Evolutionary conservation across 1,139 yeast species (phyloP).

Genomic region (Taphrina communis): DNA sequence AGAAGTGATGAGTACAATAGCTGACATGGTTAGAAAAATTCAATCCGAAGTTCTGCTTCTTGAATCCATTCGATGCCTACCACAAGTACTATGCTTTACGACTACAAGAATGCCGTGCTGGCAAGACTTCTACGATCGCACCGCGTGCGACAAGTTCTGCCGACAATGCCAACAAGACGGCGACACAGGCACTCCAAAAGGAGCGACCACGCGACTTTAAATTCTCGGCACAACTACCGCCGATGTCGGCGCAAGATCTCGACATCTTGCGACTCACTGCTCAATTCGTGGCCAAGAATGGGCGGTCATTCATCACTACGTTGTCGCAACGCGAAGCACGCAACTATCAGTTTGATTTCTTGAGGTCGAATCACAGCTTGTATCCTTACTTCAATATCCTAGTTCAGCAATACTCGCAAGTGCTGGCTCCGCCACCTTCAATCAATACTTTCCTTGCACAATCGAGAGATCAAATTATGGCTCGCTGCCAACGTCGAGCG

Average conservation of each 20-base stretch:
- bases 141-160: conserved; percentile 34
- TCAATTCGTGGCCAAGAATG: conserved; percentile 64
- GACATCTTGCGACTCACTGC: conserved; percentile 78
- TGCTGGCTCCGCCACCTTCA: conserved; percentile 51
- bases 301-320: conserved; percentile 56
- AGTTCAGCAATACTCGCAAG: conserved; percentile 62
- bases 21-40: conserved; percentile 52
- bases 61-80: conserved; percentile 62
- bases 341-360: conserved; percentile 70
- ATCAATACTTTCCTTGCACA: conserved; percentile 46
- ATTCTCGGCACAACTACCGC: conserved; percentile 60
- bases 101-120: conserved; percentile 48
- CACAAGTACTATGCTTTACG: conserved; percentile 63
- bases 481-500: conserved; percentile 64
- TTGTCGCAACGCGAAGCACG: conserved; percentile 56
- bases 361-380: conserved; percentile 66
- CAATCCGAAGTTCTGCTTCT: conserved; percentile 67
- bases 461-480: conserved; percentile 55
- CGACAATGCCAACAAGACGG: background rate
- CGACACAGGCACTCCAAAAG: background rate
- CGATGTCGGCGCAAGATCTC: conserved; percentile 67
- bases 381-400: conserved; percentile 60
- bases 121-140: conserved; percentile 45
- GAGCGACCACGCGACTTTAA: conserved; percentile 55
- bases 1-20: background rate